phyloP scores from a whole-genome alignment of 306 rosid genomes.

The Alnus glutinosa region DNA sequence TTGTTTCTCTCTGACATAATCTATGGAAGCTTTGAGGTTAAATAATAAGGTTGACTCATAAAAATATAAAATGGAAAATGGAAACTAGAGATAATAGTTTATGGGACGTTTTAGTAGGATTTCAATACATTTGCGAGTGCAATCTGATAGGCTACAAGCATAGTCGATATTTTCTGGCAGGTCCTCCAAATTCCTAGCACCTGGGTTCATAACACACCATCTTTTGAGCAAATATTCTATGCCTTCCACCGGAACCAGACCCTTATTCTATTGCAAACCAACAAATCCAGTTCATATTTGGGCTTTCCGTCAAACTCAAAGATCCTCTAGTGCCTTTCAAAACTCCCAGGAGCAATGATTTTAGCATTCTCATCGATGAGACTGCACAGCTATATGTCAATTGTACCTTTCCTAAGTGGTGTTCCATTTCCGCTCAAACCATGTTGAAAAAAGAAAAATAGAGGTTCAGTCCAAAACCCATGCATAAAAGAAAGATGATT shows the following conservation, averaged over 20 bases:
- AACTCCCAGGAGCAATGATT: constrained; percentile 70
- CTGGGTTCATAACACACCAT: too few species aligned
- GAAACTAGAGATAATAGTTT: neutral
- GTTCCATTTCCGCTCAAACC: constrained; percentile 61
- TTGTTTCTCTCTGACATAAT: neutral
- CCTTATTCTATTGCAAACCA: too few species aligned
- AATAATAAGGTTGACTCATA: neutral
- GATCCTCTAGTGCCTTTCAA: constrained; percentile 60
- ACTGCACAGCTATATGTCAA: constrained; percentile 69
- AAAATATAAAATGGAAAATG: neutral
- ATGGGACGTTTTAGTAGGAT: neutral
- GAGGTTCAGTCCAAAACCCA: neutral
- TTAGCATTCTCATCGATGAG: constrained; percentile 71
- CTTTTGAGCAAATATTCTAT: too few species aligned
- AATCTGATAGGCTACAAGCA: too few species aligned
- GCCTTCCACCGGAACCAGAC: too few species aligned
- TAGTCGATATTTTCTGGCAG: too few species aligned
- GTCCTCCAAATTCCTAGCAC: too few species aligned
- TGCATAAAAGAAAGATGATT: too few species aligned
- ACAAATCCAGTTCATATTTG: too few species aligned
- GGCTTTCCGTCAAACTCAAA: too few species aligned
- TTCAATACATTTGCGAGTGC: neutral
- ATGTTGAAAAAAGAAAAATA: constrained; percentile 27
- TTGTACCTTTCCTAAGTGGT: constrained; percentile 26
- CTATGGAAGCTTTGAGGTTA: neutral